These are phyloP conservation scores for Saccharomycopsis schoenii DNA, from an alignment of 805 yeast genomes.

Conservation along the genomic window DNA sequence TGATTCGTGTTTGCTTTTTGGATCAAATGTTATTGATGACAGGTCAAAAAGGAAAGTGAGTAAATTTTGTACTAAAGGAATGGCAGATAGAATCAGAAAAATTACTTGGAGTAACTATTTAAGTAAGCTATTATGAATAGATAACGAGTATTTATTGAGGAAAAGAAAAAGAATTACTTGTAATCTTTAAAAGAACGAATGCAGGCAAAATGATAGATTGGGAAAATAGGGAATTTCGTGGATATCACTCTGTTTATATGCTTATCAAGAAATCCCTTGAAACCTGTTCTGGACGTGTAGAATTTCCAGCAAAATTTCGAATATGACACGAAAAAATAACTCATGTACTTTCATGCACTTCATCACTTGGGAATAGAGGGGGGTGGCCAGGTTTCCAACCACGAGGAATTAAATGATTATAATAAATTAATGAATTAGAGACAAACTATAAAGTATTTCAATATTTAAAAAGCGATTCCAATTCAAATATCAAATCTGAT, in stretches of 20 bases:
- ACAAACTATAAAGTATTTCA: background rate
- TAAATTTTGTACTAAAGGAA: no score
- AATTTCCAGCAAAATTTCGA: background rate
- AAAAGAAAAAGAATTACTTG: background rate
- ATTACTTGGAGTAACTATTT: background rate
- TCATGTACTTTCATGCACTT: constrained; percentile 1
- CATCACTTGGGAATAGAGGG: background rate
- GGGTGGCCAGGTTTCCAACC: background rate
- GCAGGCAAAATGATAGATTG: background rate
- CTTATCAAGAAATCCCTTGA: background rate
- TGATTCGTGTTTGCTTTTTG: background rate
- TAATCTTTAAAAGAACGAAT: background rate
- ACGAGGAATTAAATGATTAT: background rate
- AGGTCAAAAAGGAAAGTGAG: no score
- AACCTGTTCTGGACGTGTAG: background rate
- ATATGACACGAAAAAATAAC: background rate
- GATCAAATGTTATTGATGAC: no score
- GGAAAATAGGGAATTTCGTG: background rate
- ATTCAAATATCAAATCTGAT: background rate
- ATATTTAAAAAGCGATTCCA: background rate
- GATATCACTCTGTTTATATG: background rate
- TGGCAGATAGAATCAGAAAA: no score
- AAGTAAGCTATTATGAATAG: background rate
- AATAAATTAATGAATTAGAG: background rate
- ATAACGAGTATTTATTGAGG: background rate